Conservation (phyloP, 2,329 filamentous ascomycete genomes). For the Colletotrichum chrysophilum region DNA sequence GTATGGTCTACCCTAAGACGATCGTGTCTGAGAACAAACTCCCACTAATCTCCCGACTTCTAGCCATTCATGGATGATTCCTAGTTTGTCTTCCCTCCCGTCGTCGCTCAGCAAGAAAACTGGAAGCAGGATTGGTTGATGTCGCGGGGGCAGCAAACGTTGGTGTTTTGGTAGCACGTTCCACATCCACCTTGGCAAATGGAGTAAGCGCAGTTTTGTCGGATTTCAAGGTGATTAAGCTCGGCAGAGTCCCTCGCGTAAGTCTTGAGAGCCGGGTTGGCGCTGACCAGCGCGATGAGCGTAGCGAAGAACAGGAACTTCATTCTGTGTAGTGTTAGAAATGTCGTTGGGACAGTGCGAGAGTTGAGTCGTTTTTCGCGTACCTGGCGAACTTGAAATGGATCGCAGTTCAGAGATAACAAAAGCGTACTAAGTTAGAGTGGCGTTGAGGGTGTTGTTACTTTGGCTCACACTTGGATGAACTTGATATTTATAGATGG, state of each 20-base stretch:
- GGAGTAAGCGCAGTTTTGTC: background rate
- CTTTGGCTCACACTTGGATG: fast-evolving
- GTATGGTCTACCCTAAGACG: no score
- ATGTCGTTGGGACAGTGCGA: background rate
- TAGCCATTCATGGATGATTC: no score
- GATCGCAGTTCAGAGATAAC: background rate
- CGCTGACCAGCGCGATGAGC: background rate
- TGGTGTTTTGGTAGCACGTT: background rate
- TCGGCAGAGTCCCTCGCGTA: background rate
- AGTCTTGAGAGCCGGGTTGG: background rate
- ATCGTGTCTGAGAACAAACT: no score
- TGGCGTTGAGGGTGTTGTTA: fast-evolving
- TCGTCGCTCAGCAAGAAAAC: background rate
- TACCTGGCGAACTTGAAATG: background rate
- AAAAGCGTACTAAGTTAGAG: background rate
- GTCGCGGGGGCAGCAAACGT: background rate
- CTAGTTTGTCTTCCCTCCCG: no score
- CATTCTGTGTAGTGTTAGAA: background rate
- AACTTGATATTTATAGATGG: background rate
- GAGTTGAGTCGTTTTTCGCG: background rate
- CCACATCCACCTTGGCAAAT: background rate
- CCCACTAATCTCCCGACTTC: no score
- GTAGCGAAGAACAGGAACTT: background rate
- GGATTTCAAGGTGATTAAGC: background rate
- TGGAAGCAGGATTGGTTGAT: background rate